Evolutionary conservation across 345 rosid genomes (phyloP).

Genomic region (Erysimum cheiranthoides): DNA sequence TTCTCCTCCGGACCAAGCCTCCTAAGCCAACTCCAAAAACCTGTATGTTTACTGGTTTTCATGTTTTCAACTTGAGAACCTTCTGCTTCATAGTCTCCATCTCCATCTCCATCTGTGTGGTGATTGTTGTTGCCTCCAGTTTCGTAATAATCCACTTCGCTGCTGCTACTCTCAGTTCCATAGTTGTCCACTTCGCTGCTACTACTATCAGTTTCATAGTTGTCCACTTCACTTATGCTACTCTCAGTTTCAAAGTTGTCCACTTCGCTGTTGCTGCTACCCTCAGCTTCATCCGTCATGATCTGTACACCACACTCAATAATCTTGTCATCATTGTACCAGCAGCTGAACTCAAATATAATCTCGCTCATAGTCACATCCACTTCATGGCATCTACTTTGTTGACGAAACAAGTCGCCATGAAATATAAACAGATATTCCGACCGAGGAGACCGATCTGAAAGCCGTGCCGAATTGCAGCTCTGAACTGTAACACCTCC

Average conservation of each 20-base stretch:
- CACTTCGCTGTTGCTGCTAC: background rate
- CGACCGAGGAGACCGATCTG: background rate
- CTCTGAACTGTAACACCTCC: background rate
- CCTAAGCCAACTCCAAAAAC: background rate
- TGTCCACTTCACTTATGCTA: no score
- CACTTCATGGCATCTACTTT: background rate
- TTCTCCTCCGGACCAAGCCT: background rate
- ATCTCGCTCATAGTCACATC: background rate
- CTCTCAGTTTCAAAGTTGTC: background rate
- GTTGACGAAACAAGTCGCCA: background rate
- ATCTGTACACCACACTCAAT: background rate
- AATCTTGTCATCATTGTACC: no score
- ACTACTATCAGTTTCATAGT: no score
- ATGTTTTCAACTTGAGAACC: background rate
- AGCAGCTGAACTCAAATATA: background rate
- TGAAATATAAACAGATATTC: constrained; percentile 18
- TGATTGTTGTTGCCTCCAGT: background rate
- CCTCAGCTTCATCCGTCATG: background rate
- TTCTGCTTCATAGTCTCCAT: background rate
- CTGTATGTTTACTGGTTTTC: background rate
- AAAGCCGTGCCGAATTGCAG: no score
- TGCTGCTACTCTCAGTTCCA: no score
- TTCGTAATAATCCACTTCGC: background rate
- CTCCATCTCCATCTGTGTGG: background rate
- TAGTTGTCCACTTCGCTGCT: no score